These are phyloP conservation scores for Monosporascus sp. DNA, from an alignment of 2,329 filamentous ascomycete genomes.

Conservation along the genomic window DNA sequence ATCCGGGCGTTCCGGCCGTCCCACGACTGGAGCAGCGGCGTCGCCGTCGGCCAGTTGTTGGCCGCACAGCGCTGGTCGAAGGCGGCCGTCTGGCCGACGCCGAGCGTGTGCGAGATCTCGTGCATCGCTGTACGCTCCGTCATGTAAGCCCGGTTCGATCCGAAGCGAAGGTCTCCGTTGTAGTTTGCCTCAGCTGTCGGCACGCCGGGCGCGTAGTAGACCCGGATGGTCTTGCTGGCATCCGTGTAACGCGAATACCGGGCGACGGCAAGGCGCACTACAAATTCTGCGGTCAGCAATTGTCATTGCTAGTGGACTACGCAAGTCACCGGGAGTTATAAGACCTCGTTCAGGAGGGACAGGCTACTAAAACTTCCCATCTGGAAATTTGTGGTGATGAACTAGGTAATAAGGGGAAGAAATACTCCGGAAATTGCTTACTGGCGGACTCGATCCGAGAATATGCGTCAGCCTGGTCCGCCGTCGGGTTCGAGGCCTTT, in stretches of 20 bases:
- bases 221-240: constrained; percentile 34
- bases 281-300: too few relatives aligned
- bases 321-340: too few relatives aligned
- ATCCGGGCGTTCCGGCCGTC: constrained; percentile 31
- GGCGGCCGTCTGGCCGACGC: constrained; percentile 37
- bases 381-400: too few relatives aligned
- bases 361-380: too few relatives aligned
- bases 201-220: constrained; percentile 38
- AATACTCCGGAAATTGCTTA: constrained; percentile 5
- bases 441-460: constrained; percentile 37
- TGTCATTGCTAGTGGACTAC: too few relatives aligned
- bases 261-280: constrained; percentile 26
- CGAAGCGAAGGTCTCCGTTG: constrained; percentile 43
- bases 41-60: constrained; percentile 36
- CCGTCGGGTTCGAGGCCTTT: constrained; percentile 32
- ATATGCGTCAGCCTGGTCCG: constrained; percentile 40
- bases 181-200: constrained; percentile 41
- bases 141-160: constrained; percentile 40
- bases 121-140: constrained; percentile 43
- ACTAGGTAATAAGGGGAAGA: too few relatives aligned
- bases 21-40: constrained; percentile 33
- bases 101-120: constrained; percentile 43
- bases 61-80: constrained; percentile 35
- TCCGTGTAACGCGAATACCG: constrained; percentile 32
- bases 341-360: too few relatives aligned